Evolutionary conservation across 345 rosid species (phyloP).

Genomic region (Camelina hispida): DNA sequence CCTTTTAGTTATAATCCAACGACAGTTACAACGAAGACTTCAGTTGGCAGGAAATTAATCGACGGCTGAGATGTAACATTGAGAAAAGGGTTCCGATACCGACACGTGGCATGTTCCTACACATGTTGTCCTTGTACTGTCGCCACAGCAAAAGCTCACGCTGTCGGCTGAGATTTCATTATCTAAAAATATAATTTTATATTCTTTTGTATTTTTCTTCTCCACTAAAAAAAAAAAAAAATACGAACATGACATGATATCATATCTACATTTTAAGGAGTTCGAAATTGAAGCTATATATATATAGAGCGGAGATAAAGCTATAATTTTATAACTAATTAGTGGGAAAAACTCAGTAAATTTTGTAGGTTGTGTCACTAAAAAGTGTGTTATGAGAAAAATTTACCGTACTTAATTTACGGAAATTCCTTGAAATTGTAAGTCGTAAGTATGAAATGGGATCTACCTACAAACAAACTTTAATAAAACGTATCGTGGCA

Average conservation of each 20-base stretch:
- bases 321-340: too few species aligned
- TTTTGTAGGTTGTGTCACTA: too few species aligned
- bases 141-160: slow-evolving; percentile 4
- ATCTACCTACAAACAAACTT: neutral
- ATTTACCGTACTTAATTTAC: too few species aligned
- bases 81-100: neutral
- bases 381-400: too few species aligned
- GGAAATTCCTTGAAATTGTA: too few species aligned
- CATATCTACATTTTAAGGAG: too few species aligned
- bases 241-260: neutral
- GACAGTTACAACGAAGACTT: neutral
- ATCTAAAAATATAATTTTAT: too few species aligned
- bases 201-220: neutral
- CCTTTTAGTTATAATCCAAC: neutral
- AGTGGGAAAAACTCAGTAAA: too few species aligned
- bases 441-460: too few species aligned
- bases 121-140: slow-evolving; percentile 9
- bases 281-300: neutral
- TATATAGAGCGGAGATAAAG: neutral
- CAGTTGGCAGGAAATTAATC: neutral
- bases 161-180: slow-evolving; percentile 21
- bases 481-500: neutral
- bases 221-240: neutral
- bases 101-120: slow-evolving; percentile 9
- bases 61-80: slow-evolving; percentile 1